Base-by-base conservation (phyloP, 495 filamentous ascomycete genomes). In the Neurospora sp. region DNA sequence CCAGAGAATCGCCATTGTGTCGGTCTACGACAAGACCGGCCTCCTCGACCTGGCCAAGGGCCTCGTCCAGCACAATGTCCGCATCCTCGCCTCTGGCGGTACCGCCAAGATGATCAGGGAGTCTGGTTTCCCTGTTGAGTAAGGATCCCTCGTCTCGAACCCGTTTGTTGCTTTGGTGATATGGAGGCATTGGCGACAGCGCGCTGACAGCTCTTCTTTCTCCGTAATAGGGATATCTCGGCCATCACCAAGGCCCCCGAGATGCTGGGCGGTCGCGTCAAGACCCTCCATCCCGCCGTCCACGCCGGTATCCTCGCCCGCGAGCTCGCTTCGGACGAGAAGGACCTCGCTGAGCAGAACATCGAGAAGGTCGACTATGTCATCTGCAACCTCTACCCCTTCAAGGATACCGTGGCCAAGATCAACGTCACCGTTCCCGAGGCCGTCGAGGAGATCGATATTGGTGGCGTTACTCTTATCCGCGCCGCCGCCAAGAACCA, bases 401-500 rank as follows among this genome's bases (percentile, higher is more conserved):
- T 99, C 89, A 97, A 97, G 86, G 94, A 98, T 78, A 98, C 96
- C 68, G 89, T 98, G 72, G 91, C 94, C 72, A 96, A 97, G 86
- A 89, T 96, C 85, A 97, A 97, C 78, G 96, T 98, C 75, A 98
- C 94, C 69, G 91, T 99, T 74, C 87, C 91, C 31, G 96, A 99
- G 82, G 96, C 96, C 68, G 95, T 99, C 27, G 96, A 99, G 83
- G 96, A 98, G 85, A 94, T 99, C 73, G 96, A 99, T 85, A 97
- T 99, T 78, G 95, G 94, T 73, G 96, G 96, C 77, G 96, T 99
- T 65, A 98, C 96, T 31, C 89, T 99, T 75, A 92, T 99, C 78
- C 90, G 96, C 74, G 96, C 96, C 35, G 96, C 96, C 40, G 96
- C 96, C 74, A 99, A 99, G 89, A 98, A 98, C 85, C 96, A 98